Evolutionary conservation across 2,329 filamentous ascomycete species (phyloP).

Genomic region (Diatrype stigma): DNA sequence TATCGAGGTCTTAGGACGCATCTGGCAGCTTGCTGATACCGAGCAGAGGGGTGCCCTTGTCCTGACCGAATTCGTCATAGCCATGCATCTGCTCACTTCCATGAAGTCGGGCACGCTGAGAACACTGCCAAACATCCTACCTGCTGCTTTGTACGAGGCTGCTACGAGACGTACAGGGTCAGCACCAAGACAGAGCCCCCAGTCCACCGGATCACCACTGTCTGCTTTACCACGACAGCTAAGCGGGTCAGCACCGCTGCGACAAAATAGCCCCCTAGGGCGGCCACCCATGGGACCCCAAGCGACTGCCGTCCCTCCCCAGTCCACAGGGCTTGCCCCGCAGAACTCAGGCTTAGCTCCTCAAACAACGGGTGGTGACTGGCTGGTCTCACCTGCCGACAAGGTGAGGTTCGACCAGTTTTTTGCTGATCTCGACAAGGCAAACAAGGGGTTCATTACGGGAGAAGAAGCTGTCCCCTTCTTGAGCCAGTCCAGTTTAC

Average conservation of each 20-base stretch:
- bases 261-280: slow-evolving; percentile 56
- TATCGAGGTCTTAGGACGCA: slow-evolving; percentile 86
- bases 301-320: slow-evolving; percentile 30
- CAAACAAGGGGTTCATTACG: slow-evolving; percentile 76
- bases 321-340: slow-evolving; percentile 2
- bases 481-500: slow-evolving; percentile 85
- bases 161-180: slow-evolving; percentile 66
- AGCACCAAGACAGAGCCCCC: slow-evolving; percentile 45
- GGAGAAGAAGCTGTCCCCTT: slow-evolving; percentile 94
- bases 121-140: slow-evolving; percentile 73
- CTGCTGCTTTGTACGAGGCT: slow-evolving; percentile 84
- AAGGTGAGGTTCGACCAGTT: slow-evolving; percentile 85
- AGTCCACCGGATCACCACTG: slow-evolving; percentile 51
- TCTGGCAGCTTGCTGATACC: slow-evolving; percentile 93
- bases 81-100: slow-evolving; percentile 93
- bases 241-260: slow-evolving; percentile 63
- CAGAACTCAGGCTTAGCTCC: slow-evolving; percentile 7
- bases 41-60: slow-evolving; percentile 86
- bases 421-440: slow-evolving; percentile 78
- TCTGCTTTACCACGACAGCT: slow-evolving; percentile 78
- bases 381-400: slow-evolving; percentile 78
- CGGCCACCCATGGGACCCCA: slow-evolving; percentile 45
- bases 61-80: slow-evolving; percentile 90
- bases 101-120: slow-evolving; percentile 81
- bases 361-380: slow-evolving; percentile 58